Evolutionary conservation across 176 grass and related monocot species (phyloP).

Genomic region (Musa acuminata): DNA sequence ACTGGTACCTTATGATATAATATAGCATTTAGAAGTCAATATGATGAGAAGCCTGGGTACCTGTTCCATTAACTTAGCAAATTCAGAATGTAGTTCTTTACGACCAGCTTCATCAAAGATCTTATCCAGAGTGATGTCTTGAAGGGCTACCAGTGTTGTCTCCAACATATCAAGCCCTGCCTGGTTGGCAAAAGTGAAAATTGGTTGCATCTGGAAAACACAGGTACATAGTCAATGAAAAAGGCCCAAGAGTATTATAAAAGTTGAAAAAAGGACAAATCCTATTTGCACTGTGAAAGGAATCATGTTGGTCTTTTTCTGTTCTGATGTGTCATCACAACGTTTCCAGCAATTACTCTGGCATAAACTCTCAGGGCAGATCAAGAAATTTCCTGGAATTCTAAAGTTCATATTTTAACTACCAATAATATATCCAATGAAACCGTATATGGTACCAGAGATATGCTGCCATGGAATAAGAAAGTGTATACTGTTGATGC

Average conservation of each 20-base stretch:
- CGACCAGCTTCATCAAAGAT: conserved; percentile 78
- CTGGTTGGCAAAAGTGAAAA: conserved; percentile 91
- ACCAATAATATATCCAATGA: background rate
- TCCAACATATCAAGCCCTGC: conserved; percentile 97
- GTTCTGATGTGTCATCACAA: background rate
- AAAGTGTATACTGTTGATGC: too few species aligned
- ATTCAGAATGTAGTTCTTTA: conserved; percentile 48
- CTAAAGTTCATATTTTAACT: background rate
- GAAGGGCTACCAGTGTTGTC: conserved; percentile 79
- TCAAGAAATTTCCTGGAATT: background rate
- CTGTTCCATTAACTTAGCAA: conserved; percentile 95
- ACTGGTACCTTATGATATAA: too few species aligned
- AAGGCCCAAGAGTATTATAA: background rate
- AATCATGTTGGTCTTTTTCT: background rate
- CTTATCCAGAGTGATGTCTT: conserved; percentile 90
- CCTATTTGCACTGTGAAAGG: background rate
- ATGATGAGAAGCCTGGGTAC: conserved; percentile 15
- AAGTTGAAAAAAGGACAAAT: background rate
- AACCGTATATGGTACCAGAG: too few species aligned
- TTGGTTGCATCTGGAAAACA: conserved; percentile 59
- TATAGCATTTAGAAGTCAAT: background rate
- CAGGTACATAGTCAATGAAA: background rate
- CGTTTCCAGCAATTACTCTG: background rate
- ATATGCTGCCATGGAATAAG: too few species aligned
- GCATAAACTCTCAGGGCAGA: background rate